Conservation (phyloP, 495 filamentous ascomycete species). For the Copromyces sp. region DNA sequence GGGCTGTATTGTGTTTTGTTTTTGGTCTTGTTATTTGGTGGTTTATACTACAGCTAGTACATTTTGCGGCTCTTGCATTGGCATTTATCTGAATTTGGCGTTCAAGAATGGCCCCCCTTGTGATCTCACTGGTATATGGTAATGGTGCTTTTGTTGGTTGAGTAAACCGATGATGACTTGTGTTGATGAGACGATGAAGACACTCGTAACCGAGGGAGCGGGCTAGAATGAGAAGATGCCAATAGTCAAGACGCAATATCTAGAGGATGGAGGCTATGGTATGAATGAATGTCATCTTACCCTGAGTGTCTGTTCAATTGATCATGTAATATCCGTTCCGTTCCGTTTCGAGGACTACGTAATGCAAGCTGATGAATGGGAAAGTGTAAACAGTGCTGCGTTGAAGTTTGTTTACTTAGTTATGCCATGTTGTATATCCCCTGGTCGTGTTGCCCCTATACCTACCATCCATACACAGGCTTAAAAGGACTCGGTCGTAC, state of each 20-base stretch:
- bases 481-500: background rate
- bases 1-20: background rate
- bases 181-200: background rate
- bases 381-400: background rate
- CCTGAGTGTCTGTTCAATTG: background rate
- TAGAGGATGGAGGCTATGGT: background rate
- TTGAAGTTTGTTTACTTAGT: background rate
- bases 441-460: background rate
- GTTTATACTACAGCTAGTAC: background rate
- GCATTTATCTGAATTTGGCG: background rate
- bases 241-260: background rate
- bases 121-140: background rate
- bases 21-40: background rate
- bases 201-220: background rate
- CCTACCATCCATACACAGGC: background rate
- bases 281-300: background rate
- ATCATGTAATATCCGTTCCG: background rate
- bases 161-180: background rate
- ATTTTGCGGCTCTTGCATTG: background rate
- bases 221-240: background rate
- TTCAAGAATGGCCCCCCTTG: background rate
- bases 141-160: background rate
- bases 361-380: background rate
- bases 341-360: background rate
- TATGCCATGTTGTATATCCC: background rate